A percentile compares a stretch with the other conserved stretches of the same genome.
Conservation (phyloP, 2,329 filamentous ascomycete genomes). For the Xylariales sp. region DNA sequence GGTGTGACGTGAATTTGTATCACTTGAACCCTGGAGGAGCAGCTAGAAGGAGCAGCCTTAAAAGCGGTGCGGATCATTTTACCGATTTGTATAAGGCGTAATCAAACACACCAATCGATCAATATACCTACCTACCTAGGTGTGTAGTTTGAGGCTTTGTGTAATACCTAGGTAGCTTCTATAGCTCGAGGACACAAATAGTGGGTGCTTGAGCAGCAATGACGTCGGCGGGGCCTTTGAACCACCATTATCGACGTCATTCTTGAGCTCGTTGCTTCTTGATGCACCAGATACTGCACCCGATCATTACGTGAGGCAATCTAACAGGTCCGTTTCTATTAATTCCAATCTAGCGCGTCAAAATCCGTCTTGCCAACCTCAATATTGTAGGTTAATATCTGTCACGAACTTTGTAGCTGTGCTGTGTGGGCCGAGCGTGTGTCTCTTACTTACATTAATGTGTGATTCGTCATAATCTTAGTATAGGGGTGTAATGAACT, state of each 20-base stretch:
- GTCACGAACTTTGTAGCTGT: too few species aligned
- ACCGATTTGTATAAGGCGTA: neutral
- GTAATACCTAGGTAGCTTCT: constrained; percentile 17
- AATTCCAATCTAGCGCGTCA: too few species aligned
- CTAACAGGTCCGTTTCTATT: too few species aligned
- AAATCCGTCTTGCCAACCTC: too few species aligned
- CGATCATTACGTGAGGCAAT: too few species aligned
- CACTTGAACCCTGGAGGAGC: neutral
- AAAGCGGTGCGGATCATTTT: neutral
- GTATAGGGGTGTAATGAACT: too few species aligned
- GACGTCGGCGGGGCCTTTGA: constrained; percentile 35
- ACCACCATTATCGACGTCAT: constrained; percentile 32
- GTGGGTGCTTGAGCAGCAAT: constrained; percentile 18
- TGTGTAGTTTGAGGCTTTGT: neutral
- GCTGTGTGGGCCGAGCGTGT: too few species aligned
- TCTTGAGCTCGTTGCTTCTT: neutral
- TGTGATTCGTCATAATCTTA: too few species aligned
- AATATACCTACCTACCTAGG: neutral
- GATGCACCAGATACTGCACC: neutral
- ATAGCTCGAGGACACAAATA: constrained; percentile 8
- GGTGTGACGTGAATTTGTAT: neutral
- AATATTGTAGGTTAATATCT: too few species aligned
- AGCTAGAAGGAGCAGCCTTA: neutral
- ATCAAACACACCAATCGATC: neutral
- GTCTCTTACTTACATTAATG: too few species aligned